Evolutionary conservation across 1,284 basidiomycete species (phyloP).

Genomic region (Ganoderma multipileum): DNA sequence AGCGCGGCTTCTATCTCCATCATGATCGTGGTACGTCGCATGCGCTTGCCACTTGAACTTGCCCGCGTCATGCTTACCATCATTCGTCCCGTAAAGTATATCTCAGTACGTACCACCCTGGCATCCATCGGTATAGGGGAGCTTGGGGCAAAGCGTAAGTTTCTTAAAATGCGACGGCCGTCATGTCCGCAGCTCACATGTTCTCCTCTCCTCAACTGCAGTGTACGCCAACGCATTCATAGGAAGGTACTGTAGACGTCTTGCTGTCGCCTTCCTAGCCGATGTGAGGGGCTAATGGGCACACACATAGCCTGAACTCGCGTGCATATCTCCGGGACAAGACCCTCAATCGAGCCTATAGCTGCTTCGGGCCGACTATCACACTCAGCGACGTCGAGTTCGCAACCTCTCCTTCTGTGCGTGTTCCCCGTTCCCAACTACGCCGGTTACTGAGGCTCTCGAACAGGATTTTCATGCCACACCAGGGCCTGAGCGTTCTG

Average conservation of each 20-base stretch:
- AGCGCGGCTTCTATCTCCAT: not conserved
- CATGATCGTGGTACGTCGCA: not conserved
- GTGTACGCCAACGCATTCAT: not conserved
- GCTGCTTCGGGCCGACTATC: too few relatives aligned
- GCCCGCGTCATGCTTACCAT: not conserved
- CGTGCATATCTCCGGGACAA: not conserved
- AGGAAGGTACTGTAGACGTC: not conserved
- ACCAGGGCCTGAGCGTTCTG: not conserved
- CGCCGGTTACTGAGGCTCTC: not conserved
- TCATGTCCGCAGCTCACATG: not conserved
- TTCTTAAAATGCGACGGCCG: not conserved
- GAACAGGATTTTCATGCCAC: not conserved
- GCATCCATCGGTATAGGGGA: not conserved
- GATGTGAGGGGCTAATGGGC: not conserved
- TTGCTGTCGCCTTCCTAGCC: not conserved
- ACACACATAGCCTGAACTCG: not conserved
- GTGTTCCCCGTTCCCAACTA: not conserved
- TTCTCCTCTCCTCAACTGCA: not conserved
- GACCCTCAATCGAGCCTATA: not conserved
- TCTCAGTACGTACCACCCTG: not conserved
- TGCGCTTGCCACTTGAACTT: not conserved
- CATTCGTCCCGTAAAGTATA: not conserved
- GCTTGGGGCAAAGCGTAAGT: not conserved
- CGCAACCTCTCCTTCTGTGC: not conserved
- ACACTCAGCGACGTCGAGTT: not conserved